phyloP scores from a whole-genome alignment of 2,329 filamentous ascomycete genomes.

The Ambrosiella xylebori region DNA sequence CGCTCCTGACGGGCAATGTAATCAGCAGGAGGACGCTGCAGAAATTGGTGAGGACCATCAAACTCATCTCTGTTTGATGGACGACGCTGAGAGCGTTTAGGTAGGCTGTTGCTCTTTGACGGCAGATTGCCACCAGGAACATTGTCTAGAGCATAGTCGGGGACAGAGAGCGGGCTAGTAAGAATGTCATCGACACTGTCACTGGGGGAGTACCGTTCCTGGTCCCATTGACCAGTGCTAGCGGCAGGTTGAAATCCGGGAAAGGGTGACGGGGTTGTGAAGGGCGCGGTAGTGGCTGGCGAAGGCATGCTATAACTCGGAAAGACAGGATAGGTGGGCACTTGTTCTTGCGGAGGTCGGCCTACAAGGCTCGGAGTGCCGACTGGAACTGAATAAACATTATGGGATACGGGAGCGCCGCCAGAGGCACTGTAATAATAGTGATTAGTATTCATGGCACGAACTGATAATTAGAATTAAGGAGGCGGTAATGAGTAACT shows the following conservation, averaged over 20 bases:
- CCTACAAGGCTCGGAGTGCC: constrained; percentile 9
- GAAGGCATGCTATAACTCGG: constrained; percentile 27
- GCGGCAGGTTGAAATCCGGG: constrained; percentile 7
- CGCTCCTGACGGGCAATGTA: constrained; percentile 61
- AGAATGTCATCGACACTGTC: constrained; percentile 42
- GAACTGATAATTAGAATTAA: neutral
- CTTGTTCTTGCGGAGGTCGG: constrained; percentile 14
- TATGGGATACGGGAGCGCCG: constrained; percentile 1
- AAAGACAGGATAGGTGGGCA: constrained; percentile 21
- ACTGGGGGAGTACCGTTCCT: constrained; percentile 35
- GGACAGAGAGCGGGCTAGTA: constrained; percentile 40
- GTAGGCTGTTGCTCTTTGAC: constrained; percentile 13
- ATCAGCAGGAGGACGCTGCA: constrained; percentile 53
- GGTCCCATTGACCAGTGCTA: constrained; percentile 25
- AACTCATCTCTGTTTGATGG: constrained; percentile 77
- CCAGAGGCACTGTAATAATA: constrained; percentile 4
- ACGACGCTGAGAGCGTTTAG: constrained; percentile 43
- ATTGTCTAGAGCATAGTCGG: constrained; percentile 43
- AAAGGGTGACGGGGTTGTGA: constrained; percentile 11
- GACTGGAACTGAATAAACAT: constrained; percentile 12
- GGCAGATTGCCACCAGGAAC: constrained; percentile 24
- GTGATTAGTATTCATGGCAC: constrained; percentile 2
- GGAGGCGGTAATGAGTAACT: neutral
- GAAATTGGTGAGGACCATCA: constrained; percentile 69
- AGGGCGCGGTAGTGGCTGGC: constrained; percentile 18